Conservation (phyloP, 768 basidiomycete genomes). For the Lactifluus echinatus region DNA sequence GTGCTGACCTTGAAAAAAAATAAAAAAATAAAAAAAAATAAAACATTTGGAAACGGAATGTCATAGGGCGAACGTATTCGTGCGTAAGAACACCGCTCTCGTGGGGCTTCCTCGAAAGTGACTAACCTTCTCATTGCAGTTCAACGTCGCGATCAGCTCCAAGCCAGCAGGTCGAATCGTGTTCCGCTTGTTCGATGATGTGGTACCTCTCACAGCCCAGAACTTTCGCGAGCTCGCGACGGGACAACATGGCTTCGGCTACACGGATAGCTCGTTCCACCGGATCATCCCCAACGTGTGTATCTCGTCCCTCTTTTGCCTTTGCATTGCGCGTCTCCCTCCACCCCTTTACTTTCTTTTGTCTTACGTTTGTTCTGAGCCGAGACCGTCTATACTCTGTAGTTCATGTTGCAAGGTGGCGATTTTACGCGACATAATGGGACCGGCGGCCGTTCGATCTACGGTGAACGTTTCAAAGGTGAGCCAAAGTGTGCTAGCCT, state of each 20-base stretch:
- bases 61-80: conserved; percentile 25
- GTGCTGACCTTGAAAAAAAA: too few species aligned
- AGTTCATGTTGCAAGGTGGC: conserved; percentile 36
- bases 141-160: conserved; percentile 54
- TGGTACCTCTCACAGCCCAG: conserved; percentile 68
- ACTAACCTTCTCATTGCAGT: conserved; percentile 31
- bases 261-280: conserved; percentile 62
- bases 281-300: conserved; percentile 36
- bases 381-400: too few species aligned
- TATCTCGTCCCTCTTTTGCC: too few species aligned
- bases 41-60: not conserved
- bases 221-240: conserved; percentile 81
- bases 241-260: conserved; percentile 62
- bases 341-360: not conserved
- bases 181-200: conserved; percentile 77
- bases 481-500: not conserved
- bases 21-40: too few species aligned
- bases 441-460: conserved; percentile 34
- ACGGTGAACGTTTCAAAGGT: conserved; percentile 31
- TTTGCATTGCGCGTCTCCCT: not conserved
- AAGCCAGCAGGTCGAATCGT: conserved; percentile 60
- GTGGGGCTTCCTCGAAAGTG: too few species aligned
- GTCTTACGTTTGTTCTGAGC: too few species aligned
- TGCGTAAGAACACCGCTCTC: too few species aligned
- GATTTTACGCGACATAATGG: conserved; percentile 32